phyloP scores from a whole-genome alignment of 768 basidiomycete genomes.

The Mycena venus region DNA sequence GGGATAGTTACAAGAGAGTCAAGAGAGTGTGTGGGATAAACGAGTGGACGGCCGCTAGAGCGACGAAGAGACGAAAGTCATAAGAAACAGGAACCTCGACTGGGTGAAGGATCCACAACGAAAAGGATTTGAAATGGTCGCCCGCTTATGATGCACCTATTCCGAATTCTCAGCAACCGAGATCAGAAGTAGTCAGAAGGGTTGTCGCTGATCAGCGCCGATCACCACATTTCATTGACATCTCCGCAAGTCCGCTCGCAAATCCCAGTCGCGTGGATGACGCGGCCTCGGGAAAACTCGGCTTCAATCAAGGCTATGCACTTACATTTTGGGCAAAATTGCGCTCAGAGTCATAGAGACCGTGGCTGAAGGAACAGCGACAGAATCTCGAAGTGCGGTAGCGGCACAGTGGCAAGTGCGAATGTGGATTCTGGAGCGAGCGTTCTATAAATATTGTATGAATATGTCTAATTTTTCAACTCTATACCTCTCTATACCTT shows the following conservation, averaged over 20 bases:
- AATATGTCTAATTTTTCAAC: too few species aligned
- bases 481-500: too few species aligned
- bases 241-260: not conserved
- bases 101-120: not conserved
- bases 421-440: too few species aligned
- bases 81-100: not conserved
- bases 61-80: not conserved
- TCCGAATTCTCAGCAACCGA: not conserved
- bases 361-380: too few species aligned
- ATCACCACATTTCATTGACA: not conserved
- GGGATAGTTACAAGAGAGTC: not conserved
- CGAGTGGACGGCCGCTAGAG: slow-evolving; percentile 4
- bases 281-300: too few species aligned
- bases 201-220: not conserved
- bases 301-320: too few species aligned
- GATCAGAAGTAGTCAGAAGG: not conserved
- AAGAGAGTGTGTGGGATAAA: not conserved
- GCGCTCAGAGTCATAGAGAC: too few species aligned
- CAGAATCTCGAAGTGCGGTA: too few species aligned
- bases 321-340: too few species aligned
- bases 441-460: too few species aligned
- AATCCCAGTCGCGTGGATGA: too few species aligned
- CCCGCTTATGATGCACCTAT: not conserved
- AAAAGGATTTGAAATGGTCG: not conserved
- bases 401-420: too few species aligned